Evolutionary conservation across 441 rosid species (phyloP), one percentile per base, ranked within the genome.

Genomic region (Eutrema salsugineum): DNA sequence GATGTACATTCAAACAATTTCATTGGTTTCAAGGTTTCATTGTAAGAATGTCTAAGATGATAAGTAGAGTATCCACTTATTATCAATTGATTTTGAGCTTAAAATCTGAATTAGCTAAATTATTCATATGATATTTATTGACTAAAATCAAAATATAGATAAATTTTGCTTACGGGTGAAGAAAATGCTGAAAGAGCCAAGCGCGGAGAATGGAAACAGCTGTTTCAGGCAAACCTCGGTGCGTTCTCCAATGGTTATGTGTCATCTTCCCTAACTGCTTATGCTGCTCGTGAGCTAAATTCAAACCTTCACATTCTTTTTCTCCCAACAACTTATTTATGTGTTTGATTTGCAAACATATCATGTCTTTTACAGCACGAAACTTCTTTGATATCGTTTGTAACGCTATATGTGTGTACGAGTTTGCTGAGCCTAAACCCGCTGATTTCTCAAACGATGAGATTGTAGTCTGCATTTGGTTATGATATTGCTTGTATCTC

Each of bases 141-240:
- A 42, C 3, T 40, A 40, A 30, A 30, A 17, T 14, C 14, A 28
- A 46, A 7, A 33, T 35, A 20, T 12, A 55, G 19, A 19, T 38
- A 57, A 30, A 22, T 0, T 2, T 17, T 40, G 74, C 68, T 78
- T 78, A 86, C 91, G 91, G 91, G 47, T 86, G 88, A 50, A 86
- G 87, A 67, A 86, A 86, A 81, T 86, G 91, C 47, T 86, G 86
- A 28, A 86, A 86, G 65, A 86, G 88, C 91, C 91, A 86, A 61
- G 88, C 81, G 1, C 91, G 84, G 44, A 86, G 91, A 74, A 80
- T 75, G 0, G 83, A 83, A 59, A 86, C 88, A 4, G 91, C 82
- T 70, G 81, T 73, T 72, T 86, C 91, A 0, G 91, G 88, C 67
- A 86, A 79, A 24, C 91, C 91, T 77, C 91, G 72, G 69, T 86